These are phyloP conservation scores for Apophysomyces sp. DNA, from an alignment of 371 early-diverging fungal genomes.

Conservation along the genomic window DNA sequence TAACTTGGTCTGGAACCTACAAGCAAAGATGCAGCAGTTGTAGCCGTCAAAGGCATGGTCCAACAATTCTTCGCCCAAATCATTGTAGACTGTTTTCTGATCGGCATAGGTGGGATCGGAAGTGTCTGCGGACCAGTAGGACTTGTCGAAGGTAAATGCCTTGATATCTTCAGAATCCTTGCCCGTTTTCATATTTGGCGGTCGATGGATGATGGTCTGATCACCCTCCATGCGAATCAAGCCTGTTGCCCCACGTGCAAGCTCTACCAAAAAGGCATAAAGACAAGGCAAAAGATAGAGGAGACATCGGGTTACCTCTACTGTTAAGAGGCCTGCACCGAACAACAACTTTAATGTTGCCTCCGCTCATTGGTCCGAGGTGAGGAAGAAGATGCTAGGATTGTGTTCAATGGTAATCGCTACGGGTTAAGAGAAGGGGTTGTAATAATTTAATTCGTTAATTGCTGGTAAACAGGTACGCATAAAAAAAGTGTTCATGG, in stretches of 20 bases:
- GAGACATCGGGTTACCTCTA: constrained; percentile 44
- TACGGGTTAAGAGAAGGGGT: background rate
- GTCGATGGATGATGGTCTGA: constrained; percentile 67
- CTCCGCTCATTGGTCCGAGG: constrained; percentile 25
- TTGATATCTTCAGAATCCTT: constrained; percentile 51
- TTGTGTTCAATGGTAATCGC: constrained; percentile 1
- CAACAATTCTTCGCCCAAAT: constrained; percentile 76
- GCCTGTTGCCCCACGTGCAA: constrained; percentile 59
- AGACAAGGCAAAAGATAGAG: constrained; percentile 1
- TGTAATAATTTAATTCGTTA: background rate
- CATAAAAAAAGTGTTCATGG: background rate
- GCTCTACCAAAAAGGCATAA: constrained; percentile 40
- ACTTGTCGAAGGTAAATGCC: constrained; percentile 83
- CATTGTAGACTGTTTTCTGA: constrained; percentile 75
- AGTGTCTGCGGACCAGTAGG: constrained; percentile 81
- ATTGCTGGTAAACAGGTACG: background rate
- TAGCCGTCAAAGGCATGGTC: constrained; percentile 89
- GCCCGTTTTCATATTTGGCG: constrained; percentile 37
- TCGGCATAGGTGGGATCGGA: constrained; percentile 68
- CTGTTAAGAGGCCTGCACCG: constrained; percentile 76
- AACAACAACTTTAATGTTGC: constrained; percentile 76
- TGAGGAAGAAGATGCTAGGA: background rate
- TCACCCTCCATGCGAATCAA: constrained; percentile 71
- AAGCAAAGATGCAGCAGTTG: constrained; percentile 89
- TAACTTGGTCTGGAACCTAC: constrained; percentile 31